Conservation (phyloP, 2,329 filamentous ascomycete genomes). For the Hymenoscyphus salicellus region DNA sequence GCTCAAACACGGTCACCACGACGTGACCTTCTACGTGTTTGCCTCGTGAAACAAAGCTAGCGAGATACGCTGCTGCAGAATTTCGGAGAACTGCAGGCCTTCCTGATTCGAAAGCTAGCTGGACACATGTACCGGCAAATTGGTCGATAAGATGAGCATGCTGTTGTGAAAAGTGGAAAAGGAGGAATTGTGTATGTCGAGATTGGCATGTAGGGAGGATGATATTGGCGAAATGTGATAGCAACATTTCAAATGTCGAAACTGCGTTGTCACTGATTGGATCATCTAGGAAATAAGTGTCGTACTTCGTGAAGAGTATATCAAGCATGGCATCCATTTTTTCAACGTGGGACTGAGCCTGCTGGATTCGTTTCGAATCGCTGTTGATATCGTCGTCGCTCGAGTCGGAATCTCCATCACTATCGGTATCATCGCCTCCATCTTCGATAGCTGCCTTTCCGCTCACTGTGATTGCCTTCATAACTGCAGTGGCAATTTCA, state of each 20-base stretch:
- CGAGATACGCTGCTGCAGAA: conserved; percentile 85
- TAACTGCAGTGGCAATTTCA: conserved; percentile 72
- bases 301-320: conserved; percentile 80
- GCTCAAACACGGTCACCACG: conserved; percentile 77
- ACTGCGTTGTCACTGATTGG: conserved; percentile 67
- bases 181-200: conserved; percentile 88
- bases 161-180: conserved; percentile 91
- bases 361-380: conserved; percentile 61
- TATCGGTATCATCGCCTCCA: conserved; percentile 49
- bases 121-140: conserved; percentile 75
- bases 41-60: conserved; percentile 89
- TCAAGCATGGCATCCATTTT: conserved; percentile 92
- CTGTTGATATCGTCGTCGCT: conserved; percentile 68
- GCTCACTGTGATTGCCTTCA: conserved; percentile 48
- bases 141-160: conserved; percentile 74
- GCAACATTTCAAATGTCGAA: conserved; percentile 71
- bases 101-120: conserved; percentile 61
- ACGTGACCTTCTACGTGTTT: conserved; percentile 73
- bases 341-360: conserved; percentile 75
- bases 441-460: conserved; percentile 50
- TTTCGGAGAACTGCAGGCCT: conserved; percentile 73
- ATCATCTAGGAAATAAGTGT: conserved; percentile 61
- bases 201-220: conserved; percentile 90
- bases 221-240: conserved; percentile 81
- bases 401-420: conserved; percentile 70